A percentile compares a stretch with the other conserved stretches of the same genome.
Evolutionary conservation across 176 grass and related monocot species (phyloP).

Genomic region (Ampelocalamus luodianensis): DNA sequence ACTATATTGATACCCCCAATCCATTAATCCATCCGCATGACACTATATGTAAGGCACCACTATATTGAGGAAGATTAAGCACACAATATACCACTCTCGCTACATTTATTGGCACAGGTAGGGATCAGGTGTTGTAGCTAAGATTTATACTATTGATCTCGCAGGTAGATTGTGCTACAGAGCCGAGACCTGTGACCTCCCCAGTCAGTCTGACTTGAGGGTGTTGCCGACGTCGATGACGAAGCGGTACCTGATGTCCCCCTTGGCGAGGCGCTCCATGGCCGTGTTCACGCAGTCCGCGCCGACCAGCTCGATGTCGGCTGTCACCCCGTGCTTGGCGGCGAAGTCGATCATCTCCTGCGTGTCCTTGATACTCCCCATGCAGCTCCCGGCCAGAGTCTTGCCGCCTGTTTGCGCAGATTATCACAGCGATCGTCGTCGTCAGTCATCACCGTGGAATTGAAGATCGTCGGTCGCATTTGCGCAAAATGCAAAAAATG

Average conservation of each 20-base stretch:
- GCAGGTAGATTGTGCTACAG: slow-evolving; percentile 6
- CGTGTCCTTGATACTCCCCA: slow-evolving; percentile 61
- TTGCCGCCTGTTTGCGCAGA: slow-evolving; percentile 48
- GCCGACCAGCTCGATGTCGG: slow-evolving; percentile 55
- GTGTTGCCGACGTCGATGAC: slow-evolving; percentile 71
- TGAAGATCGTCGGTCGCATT: background rate
- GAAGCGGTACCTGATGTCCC: slow-evolving; percentile 68
- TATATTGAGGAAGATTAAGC: background rate
- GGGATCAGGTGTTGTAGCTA: background rate
- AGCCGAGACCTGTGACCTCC: slow-evolving; percentile 20
- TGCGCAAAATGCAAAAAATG: background rate
- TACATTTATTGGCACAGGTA: slow-evolving; percentile 22
- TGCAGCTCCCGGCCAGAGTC: slow-evolving; percentile 53
- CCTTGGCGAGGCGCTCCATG: slow-evolving; percentile 60
- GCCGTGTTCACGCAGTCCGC: slow-evolving; percentile 47
- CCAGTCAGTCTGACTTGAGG: slow-evolving; percentile 36
- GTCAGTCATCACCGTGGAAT: background rate
- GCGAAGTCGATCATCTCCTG: slow-evolving; percentile 78
- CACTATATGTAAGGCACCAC: slow-evolving; percentile 4
- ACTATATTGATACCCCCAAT: background rate
- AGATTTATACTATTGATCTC: background rate
- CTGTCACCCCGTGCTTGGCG: slow-evolving; percentile 35
- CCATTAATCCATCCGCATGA: background rate
- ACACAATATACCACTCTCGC: background rate
- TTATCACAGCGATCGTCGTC: background rate